Evolutionary conservation across 371 early-diverging fungal genomes (phyloP), one percentile per base, ranked within the genome.

Genomic region (Ecytonucleospora hepatopenaei): DNA sequence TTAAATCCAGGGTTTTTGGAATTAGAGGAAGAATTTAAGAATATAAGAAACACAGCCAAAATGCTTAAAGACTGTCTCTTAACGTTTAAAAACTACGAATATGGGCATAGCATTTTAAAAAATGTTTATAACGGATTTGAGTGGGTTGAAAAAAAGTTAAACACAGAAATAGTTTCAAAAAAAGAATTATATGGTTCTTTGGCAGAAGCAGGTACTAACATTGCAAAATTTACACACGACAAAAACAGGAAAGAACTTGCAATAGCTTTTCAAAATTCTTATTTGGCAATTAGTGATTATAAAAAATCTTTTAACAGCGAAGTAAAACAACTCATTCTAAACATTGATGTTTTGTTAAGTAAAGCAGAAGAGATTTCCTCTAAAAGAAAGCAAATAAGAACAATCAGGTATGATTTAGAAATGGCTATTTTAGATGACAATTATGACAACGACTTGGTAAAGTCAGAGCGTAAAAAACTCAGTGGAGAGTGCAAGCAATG

Each of bases 401-500:
- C 75, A 35, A 67, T 64, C n/a, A 46, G 77, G 17, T 77, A 75
- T 48, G 75, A 71, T 61, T 51, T 75, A 19, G 75, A 75, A 27
- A 63, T 48, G 19, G 16, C 54, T 1, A 35, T 60, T 17, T 27
- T 63, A 33, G 62, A 59, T 33, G 67, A 63, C 17, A 33, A 35
- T 16, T 31, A 48, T 17, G 59, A 68, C 4, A 26, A 56, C 21
- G 46, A 53, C 23, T 56, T 26, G 31, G 48, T 12, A 26, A 27
- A 4, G 48, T 21, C 2, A 47, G 62, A 46, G 31, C 27, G 47
- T 46, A 71, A 48, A 47, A 48, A 40, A 8, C 40, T 40, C 8
- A 12, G 12, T 12, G 40, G 12, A 40, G n/a, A n/a, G 8, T 40
- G 40, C n/a, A 40, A 40, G 40, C 8, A 40, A 12, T 40, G 40